These are phyloP conservation scores for Canavalia ensiformis DNA, from an alignment of 306 rosid species.

Conservation along the genomic window DNA sequence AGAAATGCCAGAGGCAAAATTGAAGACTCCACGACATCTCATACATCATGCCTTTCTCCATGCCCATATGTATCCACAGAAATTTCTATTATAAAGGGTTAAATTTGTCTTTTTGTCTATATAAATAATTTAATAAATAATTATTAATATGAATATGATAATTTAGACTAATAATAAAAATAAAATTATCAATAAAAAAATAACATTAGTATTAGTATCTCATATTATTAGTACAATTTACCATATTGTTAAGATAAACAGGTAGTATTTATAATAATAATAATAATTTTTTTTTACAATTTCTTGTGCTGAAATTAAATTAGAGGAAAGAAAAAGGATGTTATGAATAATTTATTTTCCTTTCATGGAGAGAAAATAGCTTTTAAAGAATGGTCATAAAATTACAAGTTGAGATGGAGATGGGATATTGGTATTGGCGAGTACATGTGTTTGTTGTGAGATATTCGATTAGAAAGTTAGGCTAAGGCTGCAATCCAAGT, in stretches of 20 bases:
- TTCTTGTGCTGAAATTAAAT: no score
- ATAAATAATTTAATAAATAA: no score
- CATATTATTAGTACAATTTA: no score
- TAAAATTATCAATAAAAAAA: no score
- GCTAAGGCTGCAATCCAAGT: constrained; percentile 51
- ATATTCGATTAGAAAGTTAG: constrained; percentile 34
- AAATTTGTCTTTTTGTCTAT: no score
- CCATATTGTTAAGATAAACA: no score
- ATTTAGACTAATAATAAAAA: no score
- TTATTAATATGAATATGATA: no score
- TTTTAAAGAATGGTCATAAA: neutral
- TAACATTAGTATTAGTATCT: no score
- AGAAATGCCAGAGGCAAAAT: constrained; percentile 24
- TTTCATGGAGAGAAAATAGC: neutral
- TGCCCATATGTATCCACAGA: neutral
- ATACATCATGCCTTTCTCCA: constrained; percentile 7
- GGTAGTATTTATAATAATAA: no score
- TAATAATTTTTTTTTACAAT: no score
- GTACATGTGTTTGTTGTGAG: constrained; percentile 41
- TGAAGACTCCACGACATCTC: constrained; percentile 36
- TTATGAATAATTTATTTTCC: neutral
- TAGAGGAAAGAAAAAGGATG: no score
- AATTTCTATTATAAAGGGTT: neutral
- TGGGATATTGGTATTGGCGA: neutral
- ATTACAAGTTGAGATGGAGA: neutral